Percentiles rank a stretch among this genome's conserved stretches.
Conservation (phyloP, 805 yeast genomes). For the Nakazawaea sp. region DNA sequence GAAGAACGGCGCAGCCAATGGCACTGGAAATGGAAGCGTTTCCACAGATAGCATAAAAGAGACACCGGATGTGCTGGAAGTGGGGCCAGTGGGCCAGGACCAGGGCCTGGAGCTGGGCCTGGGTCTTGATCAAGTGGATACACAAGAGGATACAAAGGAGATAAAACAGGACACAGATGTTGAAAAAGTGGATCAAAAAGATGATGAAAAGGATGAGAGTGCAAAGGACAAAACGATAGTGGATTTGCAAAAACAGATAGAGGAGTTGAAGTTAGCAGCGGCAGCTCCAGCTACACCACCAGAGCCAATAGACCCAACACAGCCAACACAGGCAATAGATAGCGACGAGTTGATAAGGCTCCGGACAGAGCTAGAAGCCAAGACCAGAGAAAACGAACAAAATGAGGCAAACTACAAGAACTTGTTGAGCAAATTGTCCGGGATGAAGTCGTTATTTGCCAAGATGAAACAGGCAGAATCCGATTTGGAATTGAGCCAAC, state of each 20-base stretch:
- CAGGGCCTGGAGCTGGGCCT: too few relatives aligned
- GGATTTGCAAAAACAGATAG: background rate
- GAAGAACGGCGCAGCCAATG: constrained; percentile 5
- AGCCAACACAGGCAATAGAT: background rate
- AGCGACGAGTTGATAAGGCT: constrained; percentile 12
- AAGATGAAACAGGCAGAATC: constrained; percentile 68
- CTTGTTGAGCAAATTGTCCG: constrained; percentile 53
- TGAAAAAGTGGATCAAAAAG: background rate
- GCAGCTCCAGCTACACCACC: background rate
- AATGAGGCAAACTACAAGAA: constrained; percentile 55
- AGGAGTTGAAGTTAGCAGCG: background rate
- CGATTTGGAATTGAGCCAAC: constrained; percentile 48
- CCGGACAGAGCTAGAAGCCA: constrained; percentile 24
- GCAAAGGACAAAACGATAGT: background rate
- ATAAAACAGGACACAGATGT: background rate
- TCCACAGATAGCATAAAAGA: background rate
- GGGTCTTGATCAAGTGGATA: too few relatives aligned
- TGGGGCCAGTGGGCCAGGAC: too few relatives aligned
- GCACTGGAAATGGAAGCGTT: background rate
- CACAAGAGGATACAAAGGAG: too few relatives aligned
- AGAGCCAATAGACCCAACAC: background rate
- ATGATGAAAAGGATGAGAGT: too few relatives aligned
- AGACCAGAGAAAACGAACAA: constrained; percentile 47
- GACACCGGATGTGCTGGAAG: background rate
- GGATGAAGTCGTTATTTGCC: constrained; percentile 66